A percentile compares a stretch with the other conserved stretches of the same genome.
phyloP scores from a whole-genome alignment of 1,284 basidiomycete genomes.

The Cutaneotrichosporon cavernicola region DNA sequence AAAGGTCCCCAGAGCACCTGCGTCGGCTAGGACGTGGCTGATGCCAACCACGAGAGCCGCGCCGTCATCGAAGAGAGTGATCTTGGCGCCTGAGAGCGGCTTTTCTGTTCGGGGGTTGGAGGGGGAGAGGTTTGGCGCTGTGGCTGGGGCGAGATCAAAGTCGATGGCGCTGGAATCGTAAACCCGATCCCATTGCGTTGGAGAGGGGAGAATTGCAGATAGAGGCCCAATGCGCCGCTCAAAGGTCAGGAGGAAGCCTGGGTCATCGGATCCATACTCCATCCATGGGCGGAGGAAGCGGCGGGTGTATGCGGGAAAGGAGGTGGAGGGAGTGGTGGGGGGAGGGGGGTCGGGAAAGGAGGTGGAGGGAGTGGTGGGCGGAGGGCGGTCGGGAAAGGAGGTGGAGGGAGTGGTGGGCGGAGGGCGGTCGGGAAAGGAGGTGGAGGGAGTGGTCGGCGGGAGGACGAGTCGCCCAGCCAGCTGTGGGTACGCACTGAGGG shows the following conservation, averaged over 20 bases:
- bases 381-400: slow-evolving; percentile 9
- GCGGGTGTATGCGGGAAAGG: slow-evolving; percentile 7
- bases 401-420: slow-evolving; percentile 6
- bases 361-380: slow-evolving; percentile 5
- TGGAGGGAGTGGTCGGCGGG: background rate
- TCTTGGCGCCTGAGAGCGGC: slow-evolving; percentile 10
- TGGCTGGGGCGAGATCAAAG: slow-evolving; percentile 13
- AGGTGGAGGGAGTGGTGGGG: background rate
- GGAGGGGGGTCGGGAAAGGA: background rate
- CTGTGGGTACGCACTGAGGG: slow-evolving; percentile 53
- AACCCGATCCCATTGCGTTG: background rate
- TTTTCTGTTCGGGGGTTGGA: background rate
- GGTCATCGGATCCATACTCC: slow-evolving; percentile 41
- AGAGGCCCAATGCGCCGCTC: background rate
- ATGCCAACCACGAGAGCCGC: slow-evolving; percentile 8
- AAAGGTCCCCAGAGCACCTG: slow-evolving; percentile 12
- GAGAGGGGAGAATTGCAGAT: background rate
- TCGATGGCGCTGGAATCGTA: slow-evolving; percentile 6
- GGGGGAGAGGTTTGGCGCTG: background rate
- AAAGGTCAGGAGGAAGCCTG: slow-evolving; percentile 52
- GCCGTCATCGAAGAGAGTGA: slow-evolving; percentile 18
- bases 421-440: slow-evolving; percentile 10
- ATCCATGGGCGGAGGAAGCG: slow-evolving; percentile 23
- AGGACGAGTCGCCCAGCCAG: slow-evolving; percentile 45
- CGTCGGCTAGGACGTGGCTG: slow-evolving; percentile 17